These are phyloP conservation scores for Ophiostoma himal-ulmi DNA, from an alignment of 2,329 filamentous ascomycete species.

Conservation along the genomic window DNA sequence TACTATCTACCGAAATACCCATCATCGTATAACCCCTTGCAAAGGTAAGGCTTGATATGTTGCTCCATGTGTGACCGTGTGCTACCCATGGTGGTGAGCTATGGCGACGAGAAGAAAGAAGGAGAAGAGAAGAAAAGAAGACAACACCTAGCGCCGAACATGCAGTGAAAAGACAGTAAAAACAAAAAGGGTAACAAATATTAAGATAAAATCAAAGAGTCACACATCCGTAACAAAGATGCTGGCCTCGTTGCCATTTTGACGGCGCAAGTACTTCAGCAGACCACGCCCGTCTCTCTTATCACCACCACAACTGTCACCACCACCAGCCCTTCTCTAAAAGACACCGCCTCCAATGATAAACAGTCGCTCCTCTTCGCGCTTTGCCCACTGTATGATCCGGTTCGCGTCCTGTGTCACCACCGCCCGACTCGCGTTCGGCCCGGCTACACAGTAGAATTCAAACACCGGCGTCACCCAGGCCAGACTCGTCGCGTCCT, in stretches of 20 bases:
- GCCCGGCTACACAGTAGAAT: slow-evolving; percentile 88
- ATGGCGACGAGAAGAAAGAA: not conserved
- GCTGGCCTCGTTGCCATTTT: not conserved
- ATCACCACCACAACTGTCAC: not conserved
- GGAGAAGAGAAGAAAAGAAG: not conserved
- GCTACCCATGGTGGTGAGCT: not conserved
- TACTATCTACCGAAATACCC: not conserved
- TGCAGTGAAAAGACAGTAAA: not conserved
- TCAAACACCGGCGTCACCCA: slow-evolving; percentile 92
- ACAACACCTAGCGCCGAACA: not conserved
- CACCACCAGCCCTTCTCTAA: slow-evolving; percentile 30
- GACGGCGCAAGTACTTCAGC: slow-evolving; percentile 6
- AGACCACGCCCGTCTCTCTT: not conserved
- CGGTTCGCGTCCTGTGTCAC: slow-evolving; percentile 82
- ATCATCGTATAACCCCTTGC: not conserved
- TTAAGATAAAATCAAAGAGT: not conserved
- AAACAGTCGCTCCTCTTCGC: slow-evolving; percentile 89
- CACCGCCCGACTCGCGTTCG: slow-evolving; percentile 56
- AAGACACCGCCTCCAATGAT: slow-evolving; percentile 96
- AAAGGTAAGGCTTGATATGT: not conserved
- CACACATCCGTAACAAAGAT: not conserved
- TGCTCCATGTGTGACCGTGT: not conserved
- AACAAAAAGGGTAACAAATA: not conserved
- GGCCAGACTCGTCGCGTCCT: slow-evolving; percentile 72
- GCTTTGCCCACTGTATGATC: slow-evolving; percentile 83